Percentiles rank a stretch among this genome's conserved stretches.
Conservation (phyloP, 2,329 filamentous ascomycete genomes). For the Fusarium tanahbumbuense region DNA sequence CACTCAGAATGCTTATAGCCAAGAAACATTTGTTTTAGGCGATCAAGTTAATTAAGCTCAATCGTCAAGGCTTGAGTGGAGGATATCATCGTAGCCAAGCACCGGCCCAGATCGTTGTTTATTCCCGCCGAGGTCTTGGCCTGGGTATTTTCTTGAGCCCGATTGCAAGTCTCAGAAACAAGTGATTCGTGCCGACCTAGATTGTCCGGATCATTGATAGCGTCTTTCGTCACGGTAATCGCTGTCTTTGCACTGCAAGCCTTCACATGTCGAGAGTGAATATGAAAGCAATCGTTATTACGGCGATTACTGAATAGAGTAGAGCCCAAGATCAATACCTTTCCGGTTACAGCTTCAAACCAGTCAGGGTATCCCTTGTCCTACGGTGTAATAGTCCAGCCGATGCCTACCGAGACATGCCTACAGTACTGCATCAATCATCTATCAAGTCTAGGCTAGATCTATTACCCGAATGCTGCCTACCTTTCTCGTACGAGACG, state of each 20-base stretch:
- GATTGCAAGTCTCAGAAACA: no score
- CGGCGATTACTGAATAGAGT: background rate
- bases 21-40: background rate
- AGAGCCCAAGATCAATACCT: background rate
- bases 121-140: background rate
- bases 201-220: no score
- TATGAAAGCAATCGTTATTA: background rate
- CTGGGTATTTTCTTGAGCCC: background rate
- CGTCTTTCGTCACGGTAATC: no score
- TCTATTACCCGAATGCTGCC: background rate
- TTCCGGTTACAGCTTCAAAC: background rate
- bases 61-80: background rate
- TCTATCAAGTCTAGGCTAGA: background rate
- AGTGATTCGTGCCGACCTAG: no score
- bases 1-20: background rate
- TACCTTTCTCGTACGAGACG: conserved; percentile 8
- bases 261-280: background rate
- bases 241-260: no score
- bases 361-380: background rate
- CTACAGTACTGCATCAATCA: background rate
- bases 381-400: background rate
- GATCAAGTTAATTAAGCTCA: background rate
- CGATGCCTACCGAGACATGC: background rate
- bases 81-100: background rate
- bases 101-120: background rate